phyloP scores from a whole-genome alignment of 805 yeast species.

The Saturnispora gosingensis region DNA sequence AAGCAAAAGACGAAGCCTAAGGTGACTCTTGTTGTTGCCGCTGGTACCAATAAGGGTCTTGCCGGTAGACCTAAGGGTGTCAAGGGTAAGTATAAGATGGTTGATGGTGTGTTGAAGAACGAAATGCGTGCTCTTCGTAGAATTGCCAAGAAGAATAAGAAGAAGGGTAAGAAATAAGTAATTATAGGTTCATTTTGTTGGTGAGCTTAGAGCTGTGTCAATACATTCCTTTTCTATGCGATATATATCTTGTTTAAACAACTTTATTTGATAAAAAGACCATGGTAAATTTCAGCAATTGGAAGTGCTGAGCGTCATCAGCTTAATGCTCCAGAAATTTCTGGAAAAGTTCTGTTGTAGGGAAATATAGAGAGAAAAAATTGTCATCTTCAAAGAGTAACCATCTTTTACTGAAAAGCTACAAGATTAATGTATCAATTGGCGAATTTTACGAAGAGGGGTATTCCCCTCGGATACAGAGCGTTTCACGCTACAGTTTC shows the following conservation, averaged over 20 bases:
- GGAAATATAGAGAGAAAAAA: neutral
- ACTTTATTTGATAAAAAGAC: neutral
- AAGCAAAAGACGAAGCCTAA: slow-evolving; percentile 65
- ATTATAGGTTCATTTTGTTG: neutral
- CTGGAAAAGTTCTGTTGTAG: neutral
- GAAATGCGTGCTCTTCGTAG: slow-evolving; percentile 90
- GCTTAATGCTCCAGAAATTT: neutral
- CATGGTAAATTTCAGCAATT: neutral
- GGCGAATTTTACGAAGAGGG: neutral
- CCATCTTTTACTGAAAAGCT: neutral
- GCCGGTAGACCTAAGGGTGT: slow-evolving; percentile 96
- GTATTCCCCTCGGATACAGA: slow-evolving; percentile 8
- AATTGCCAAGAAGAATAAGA: slow-evolving; percentile 78
- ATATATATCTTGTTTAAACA: neutral
- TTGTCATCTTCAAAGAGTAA: neutral
- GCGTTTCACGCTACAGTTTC: slow-evolving; percentile 36
- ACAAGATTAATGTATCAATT: slow-evolving; percentile 5
- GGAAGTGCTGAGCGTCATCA: neutral
- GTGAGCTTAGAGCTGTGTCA: neutral
- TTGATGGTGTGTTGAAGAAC: slow-evolving; percentile 95
- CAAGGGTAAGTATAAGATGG: slow-evolving; percentile 98
- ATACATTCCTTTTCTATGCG: neutral
- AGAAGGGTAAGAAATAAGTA: slow-evolving; percentile 25
- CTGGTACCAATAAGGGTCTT: slow-evolving; percentile 75
- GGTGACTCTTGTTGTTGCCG: slow-evolving; percentile 83